phyloP scores from a whole-genome alignment of 164 flowering plant species.

The Macadamia integrifolia region DNA sequence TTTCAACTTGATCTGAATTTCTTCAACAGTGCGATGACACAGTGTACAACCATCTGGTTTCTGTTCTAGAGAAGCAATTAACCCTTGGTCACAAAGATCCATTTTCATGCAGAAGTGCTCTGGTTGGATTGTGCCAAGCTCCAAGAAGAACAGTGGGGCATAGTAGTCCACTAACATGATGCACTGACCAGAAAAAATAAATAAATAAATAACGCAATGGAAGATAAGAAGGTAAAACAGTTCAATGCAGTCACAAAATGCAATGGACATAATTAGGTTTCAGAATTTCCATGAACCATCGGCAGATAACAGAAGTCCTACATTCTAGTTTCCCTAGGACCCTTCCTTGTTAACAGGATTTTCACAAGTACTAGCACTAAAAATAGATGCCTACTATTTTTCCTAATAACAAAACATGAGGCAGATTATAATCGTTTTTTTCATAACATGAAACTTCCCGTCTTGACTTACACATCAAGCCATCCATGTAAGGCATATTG shows the following conservation, averaged over 20 bases:
- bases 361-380: background rate
- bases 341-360: background rate
- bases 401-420: background rate
- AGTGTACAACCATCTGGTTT: constrained; percentile 46
- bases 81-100: constrained; percentile 48
- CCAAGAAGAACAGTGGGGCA: constrained; percentile 67
- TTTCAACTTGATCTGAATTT: constrained; percentile 54
- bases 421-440: background rate
- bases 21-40: constrained; percentile 61
- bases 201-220: background rate
- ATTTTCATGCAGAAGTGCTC: constrained; percentile 56
- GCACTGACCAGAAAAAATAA: constrained; percentile 49
- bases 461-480: background rate
- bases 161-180: constrained; percentile 72
- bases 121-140: constrained; percentile 51
- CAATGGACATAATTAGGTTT: background rate
- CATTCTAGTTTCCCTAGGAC: background rate
- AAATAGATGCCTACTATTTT: background rate
- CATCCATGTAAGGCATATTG: background rate
- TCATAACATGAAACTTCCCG: background rate
- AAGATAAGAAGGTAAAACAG: background rate
- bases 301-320: background rate
- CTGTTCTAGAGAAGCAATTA: constrained; percentile 16
- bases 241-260: background rate
- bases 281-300: background rate